Evolutionary conservation across 768 basidiomycete species (phyloP), one percentile per base, ranked within the genome.

Genomic region (Lentinula boryana): DNA sequence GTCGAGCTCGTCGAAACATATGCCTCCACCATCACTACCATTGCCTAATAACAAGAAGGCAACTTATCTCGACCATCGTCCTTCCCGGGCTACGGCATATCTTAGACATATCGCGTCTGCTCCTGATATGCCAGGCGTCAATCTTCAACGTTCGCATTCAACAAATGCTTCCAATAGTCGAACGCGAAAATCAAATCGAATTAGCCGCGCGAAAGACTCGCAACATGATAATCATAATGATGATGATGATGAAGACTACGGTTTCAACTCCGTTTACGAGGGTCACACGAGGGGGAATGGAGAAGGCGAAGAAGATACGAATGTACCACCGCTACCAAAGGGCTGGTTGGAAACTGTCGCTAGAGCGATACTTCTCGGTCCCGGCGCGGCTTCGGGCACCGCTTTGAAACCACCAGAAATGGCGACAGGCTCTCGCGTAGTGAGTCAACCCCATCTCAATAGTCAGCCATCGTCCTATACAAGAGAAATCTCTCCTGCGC

Each of bases 291-390:
- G 66, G 12, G 68, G 66, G 41, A 68, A 71, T 51, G 73, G 69
- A 5, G 75, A 76, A 58, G 67, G 66, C 15, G 69, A 73, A 48
- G 69, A 68, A 9, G 68, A 71, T 38, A 21, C 50, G 16, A 70
- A 68, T 63, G 55, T 61, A 51, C 84, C 85, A 27, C 84, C 87
- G 4, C 74, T 89, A 35, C 87, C 88, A 3, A 69, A 76, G 7
- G 82, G 82, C n/a, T 91, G 89, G 89, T 72, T 90, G 23, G 85
- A 87, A 67, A 81, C 77, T 1, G 86, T 90, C n/a, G 79, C 87
- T 8, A 83, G 79, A 58, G 87, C 87, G 0, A 76, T 90, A 8
- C 73, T 85, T n/a, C 78, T 79, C 49, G 82, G 83, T 18, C 80
- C 81, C 4, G 78, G 82, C 21, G 77, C 80, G 31, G 16, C 52